These are phyloP conservation scores for Nymphaea colorata DNA, from an alignment of 164 flowering plant genomes.

Conservation along the genomic window DNA sequence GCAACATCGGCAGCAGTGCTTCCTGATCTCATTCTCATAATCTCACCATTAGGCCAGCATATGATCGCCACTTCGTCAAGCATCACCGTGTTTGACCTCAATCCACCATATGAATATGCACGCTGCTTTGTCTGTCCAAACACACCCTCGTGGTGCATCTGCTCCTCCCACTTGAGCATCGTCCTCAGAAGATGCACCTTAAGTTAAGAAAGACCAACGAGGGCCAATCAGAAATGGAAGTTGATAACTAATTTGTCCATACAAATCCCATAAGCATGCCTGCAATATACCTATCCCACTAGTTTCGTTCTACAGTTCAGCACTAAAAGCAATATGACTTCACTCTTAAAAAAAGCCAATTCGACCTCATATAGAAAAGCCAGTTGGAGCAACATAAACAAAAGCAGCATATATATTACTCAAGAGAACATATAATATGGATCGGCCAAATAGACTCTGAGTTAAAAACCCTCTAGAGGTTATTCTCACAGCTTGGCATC, in stretches of 20 bases:
- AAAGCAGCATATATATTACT: too few relatives aligned
- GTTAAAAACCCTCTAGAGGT: too few relatives aligned
- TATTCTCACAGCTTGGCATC: too few relatives aligned
- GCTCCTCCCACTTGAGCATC: constrained; percentile 97
- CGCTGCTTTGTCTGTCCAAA: constrained; percentile 13
- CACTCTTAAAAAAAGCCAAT: too few relatives aligned
- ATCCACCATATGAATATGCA: constrained; percentile 2
- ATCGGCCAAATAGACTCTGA: too few relatives aligned
- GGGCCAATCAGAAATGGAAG: background rate
- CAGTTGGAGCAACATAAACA: too few relatives aligned
- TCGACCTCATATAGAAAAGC: too few relatives aligned
- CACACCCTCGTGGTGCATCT: constrained; percentile 49
- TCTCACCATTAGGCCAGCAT: constrained; percentile 81
- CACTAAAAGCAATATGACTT: too few relatives aligned
- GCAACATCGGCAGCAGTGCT: constrained; percentile 99
- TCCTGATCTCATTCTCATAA: constrained; percentile 63
- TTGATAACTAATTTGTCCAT: background rate
- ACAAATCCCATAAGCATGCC: too few relatives aligned
- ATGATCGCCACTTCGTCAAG: constrained; percentile 75
- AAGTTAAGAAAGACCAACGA: background rate
- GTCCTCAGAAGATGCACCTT: constrained; percentile 72
- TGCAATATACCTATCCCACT: too few relatives aligned
- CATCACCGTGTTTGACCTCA: constrained; percentile 11
- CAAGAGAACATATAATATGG: too few relatives aligned
- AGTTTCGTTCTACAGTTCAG: too few relatives aligned